These are phyloP conservation scores for Westerdykella ornata DNA, from an alignment of 2,329 filamentous ascomycete genomes.

Conservation along the genomic window DNA sequence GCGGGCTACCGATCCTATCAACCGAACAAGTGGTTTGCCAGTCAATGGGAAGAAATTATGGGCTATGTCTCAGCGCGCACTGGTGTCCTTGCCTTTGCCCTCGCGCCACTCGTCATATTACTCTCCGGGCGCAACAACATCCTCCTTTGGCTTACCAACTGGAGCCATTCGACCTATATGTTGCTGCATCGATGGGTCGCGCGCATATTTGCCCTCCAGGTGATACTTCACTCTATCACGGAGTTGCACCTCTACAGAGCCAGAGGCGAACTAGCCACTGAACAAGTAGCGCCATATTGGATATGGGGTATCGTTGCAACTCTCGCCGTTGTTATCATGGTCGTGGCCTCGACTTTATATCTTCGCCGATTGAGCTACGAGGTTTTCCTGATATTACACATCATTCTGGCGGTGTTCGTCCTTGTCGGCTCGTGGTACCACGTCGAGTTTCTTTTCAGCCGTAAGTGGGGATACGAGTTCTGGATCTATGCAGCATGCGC, in stretches of 20 bases:
- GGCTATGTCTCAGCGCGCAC: conserved; percentile 24
- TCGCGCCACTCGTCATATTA: conserved; percentile 28
- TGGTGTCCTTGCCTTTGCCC: conserved; percentile 27
- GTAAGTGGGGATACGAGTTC: conserved; percentile 36
- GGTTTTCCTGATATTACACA: conserved; percentile 31
- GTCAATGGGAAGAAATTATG: conserved; percentile 20
- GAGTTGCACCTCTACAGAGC: conserved; percentile 14
- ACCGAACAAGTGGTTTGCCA: conserved; percentile 35
- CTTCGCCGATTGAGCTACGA: conserved; percentile 30
- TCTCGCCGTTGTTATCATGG: conserved; percentile 20
- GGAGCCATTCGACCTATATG: conserved; percentile 35
- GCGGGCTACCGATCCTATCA: conserved; percentile 33
- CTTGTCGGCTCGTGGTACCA: conserved; percentile 35
- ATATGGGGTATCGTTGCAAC: conserved; percentile 38
- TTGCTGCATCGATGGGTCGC: conserved; percentile 33
- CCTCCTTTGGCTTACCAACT: conserved; percentile 36
- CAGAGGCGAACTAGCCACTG: conserved; percentile 10
- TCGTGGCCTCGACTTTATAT: conserved; percentile 20
- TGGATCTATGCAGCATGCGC: conserved; percentile 44
- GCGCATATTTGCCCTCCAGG: conserved; percentile 16
- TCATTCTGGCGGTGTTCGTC: conserved; percentile 26
- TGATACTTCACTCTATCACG: conserved; percentile 16
- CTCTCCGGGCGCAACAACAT: conserved; percentile 37
- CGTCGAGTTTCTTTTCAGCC: conserved; percentile 29
- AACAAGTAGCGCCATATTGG: conserved; percentile 27